A percentile compares a stretch with the other conserved stretches of the same genome.
These are phyloP conservation scores for Artemisia tridentata DNA, from an alignment of 129 eudicot species.

Conservation along the genomic window DNA sequence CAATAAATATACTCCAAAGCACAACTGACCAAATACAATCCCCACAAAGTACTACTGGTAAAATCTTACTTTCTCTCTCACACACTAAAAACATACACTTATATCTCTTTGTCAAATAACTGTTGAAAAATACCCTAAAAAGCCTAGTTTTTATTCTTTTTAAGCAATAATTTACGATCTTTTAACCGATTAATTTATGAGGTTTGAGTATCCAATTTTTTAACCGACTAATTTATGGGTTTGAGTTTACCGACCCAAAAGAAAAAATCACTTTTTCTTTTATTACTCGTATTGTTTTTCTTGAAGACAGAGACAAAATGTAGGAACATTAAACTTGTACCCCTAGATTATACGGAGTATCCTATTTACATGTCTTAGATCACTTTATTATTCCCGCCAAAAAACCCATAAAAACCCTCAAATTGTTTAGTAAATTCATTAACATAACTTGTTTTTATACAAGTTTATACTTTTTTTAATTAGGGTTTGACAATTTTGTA, in stretches of 20 bases:
- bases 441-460: neutral
- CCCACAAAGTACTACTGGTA: constrained; percentile 23
- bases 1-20: constrained; percentile 14
- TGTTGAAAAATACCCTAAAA: constrained; percentile 18
- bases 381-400: constrained; percentile 36
- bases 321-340: constrained; percentile 21
- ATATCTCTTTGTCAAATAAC: constrained; percentile 19
- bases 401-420: neutral
- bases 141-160: constrained; percentile 6
- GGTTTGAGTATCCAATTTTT: no score
- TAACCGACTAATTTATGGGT: no score
- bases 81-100: constrained; percentile 4
- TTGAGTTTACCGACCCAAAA: no score
- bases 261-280: no score
- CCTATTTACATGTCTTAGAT: constrained; percentile 19
- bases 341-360: constrained; percentile 14
- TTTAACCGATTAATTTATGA: no score
- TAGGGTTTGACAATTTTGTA: constrained; percentile 24
- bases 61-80: constrained; percentile 12
- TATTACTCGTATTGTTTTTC: no score
- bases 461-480: neutral
- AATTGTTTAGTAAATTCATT: neutral
- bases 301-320: neutral
- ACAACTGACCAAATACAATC: neutral
- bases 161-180: neutral